Base-by-base conservation (phyloP, 2,329 filamentous ascomycete genomes). In the Paraphoma chrysanthemicola region DNA sequence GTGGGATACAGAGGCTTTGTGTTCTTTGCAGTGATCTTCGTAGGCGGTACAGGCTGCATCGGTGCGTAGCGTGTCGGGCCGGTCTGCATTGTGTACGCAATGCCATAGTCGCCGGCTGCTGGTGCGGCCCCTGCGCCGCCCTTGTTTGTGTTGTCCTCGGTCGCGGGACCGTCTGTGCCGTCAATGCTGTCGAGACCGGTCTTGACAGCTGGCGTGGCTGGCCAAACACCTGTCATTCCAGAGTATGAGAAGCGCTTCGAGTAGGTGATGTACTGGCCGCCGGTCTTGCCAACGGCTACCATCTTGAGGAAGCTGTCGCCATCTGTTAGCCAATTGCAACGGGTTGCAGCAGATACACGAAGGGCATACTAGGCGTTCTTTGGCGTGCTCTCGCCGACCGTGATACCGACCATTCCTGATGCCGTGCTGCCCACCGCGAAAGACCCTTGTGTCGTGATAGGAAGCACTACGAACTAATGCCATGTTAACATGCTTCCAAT, bases 211-310 rank as follows among this genome's bases (percentile, higher is more conserved):
- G 42, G 10, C 17, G 23, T 17, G 28, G 79, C 57, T 1, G 81
- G 76, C 66, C 88, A 88, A 4, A 76, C 76, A 38, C 88, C 88
- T 2, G 83, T 87, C 88, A 90, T 90, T 63, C 82, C 83, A 10
- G 79, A 80, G 50, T 90, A 77, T n/a, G 84, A 82, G 75, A 91
- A 91, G 59, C 88, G 86, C 48, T 78, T 66, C 10, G 87, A 89
- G 70, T 82, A 90, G 66, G 85, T 86, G 53, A 81, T 83, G 17
- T 87, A 78, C 4, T 81, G 82, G 31, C 83, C 83, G 38, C 85
- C 83, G n/a, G 81, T 80, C 16, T 80, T 79, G 5, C 81, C 82
- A 6, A 80, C 80, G 14, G 86, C 83, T 54, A 85, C 76, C 72
- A 90, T 87, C 46, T 70, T 72, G 57, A 77, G 48, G 54, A 76